Evolutionary conservation across 2,329 filamentous ascomycete species (phyloP).

Genomic region (Ophiosphaerella herpotricha): DNA sequence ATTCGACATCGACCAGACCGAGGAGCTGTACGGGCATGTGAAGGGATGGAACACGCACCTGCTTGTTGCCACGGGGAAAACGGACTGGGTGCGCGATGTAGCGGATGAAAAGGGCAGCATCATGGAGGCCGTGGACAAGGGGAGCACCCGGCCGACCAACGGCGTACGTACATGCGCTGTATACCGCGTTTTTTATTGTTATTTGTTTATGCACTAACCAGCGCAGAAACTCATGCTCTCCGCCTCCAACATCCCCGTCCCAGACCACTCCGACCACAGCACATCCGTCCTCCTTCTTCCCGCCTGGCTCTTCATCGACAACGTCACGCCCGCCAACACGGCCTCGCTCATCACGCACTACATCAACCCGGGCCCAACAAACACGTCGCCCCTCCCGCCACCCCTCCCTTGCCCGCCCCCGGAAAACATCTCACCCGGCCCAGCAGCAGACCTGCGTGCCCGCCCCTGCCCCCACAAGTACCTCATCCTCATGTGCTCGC

Average conservation of each 20-base stretch:
- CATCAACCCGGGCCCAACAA: conserved; percentile 75
- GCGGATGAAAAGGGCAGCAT: conserved; percentile 73
- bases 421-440: conserved; percentile 9
- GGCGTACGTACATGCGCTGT: conserved; percentile 60
- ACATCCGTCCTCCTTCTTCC: conserved; percentile 85
- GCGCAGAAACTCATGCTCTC: conserved; percentile 82
- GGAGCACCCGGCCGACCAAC: conserved; percentile 64
- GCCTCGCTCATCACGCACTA: conserved; percentile 72
- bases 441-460: conserved; percentile 47
- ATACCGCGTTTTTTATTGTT: too few relatives aligned
- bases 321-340: conserved; percentile 77
- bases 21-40: conserved; percentile 82
- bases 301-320: conserved; percentile 79
- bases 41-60: conserved; percentile 89
- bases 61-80: conserved; percentile 92
- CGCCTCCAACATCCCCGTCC: conserved; percentile 86
- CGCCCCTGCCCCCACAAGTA: conserved; percentile 79
- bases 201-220: background rate
- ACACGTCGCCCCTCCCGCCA: conserved; percentile 62
- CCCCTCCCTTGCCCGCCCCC: conserved; percentile 19
- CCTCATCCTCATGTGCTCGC: conserved; percentile 91
- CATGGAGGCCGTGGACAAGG: conserved; percentile 59
- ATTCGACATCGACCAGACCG: conserved; percentile 72
- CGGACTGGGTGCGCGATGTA: conserved; percentile 90
- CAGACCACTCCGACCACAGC: conserved; percentile 63